phyloP scores from a whole-genome alignment of 306 rosid species.

The Coriaria nepalensis region DNA sequence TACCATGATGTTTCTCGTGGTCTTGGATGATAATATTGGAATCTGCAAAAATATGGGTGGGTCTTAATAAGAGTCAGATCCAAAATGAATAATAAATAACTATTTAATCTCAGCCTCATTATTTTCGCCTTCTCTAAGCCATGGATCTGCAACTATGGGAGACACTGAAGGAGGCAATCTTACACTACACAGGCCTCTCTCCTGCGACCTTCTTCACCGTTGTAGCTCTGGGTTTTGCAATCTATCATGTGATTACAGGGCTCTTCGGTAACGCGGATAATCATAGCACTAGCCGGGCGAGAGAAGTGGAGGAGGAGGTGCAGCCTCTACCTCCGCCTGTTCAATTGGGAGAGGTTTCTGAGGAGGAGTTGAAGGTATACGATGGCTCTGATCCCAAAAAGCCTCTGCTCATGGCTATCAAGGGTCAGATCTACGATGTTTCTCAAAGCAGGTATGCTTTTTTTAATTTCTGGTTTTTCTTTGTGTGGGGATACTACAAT shows the following conservation, averaged over 20 bases:
- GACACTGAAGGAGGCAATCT: conserved; percentile 64
- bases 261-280: conserved; percentile 39
- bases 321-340: conserved; percentile 75
- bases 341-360: conserved; percentile 77
- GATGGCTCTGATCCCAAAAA: conserved; percentile 62
- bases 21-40: no score
- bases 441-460: conserved; percentile 66
- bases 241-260: conserved; percentile 44
- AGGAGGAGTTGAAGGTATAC: conserved; percentile 53
- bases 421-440: conserved; percentile 98
- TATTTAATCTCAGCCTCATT: background rate
- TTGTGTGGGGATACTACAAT: conserved; percentile 8
- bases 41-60: no score
- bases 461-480: conserved; percentile 3
- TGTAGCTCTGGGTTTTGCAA: conserved; percentile 41
- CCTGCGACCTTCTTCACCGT: conserved; percentile 76
- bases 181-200: conserved; percentile 70
- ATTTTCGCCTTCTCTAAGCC: background rate
- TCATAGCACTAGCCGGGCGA: conserved; percentile 7
- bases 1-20: no score
- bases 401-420: conserved; percentile 90
- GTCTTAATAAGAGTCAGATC: no score
- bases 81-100: no score
- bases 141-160: conserved; percentile 89
- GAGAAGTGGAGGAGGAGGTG: conserved; percentile 28